Evolutionary conservation across 441 rosid genomes (phyloP).

Genomic region (Aquilaria agallochum): DNA sequence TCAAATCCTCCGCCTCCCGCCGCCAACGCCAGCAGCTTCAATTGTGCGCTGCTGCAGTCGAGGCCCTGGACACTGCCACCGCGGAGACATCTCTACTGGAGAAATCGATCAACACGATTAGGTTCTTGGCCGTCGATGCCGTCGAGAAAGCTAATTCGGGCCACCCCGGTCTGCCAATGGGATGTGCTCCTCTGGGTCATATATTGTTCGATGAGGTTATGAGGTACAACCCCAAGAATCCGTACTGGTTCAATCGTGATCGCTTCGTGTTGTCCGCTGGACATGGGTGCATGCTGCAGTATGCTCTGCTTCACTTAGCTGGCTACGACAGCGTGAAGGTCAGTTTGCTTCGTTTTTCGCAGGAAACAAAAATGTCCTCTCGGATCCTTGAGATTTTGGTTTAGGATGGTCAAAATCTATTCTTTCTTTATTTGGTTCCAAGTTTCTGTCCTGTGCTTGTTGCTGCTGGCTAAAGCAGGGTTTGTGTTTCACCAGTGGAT

Average conservation of each 20-base stretch:
- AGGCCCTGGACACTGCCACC: conserved; percentile 38
- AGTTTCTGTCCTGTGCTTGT: not conserved
- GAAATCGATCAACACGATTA: conserved; percentile 81
- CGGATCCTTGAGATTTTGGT: no score
- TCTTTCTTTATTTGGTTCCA: not conserved
- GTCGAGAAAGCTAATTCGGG: conserved; percentile 99
- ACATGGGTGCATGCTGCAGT: conserved; percentile 98
- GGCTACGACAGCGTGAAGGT: conserved; percentile 95
- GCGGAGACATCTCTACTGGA: conserved; percentile 79
- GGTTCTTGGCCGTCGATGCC: conserved; percentile 91
- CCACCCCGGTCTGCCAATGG: conserved; percentile 99
- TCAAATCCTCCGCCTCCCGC: conserved; percentile 38
- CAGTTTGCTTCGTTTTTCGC: conserved; percentile 7
- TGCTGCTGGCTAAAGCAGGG: conserved; percentile 8
- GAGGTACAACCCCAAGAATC: conserved; percentile 96
- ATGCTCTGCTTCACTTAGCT: conserved; percentile 95
- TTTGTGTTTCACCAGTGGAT: not conserved
- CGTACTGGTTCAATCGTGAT: conserved; percentile 98
- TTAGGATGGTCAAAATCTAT: not conserved
- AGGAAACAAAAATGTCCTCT: not conserved
- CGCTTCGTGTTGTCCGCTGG: conserved; percentile 97
- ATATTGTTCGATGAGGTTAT: conserved; percentile 92
- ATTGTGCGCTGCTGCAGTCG: conserved; percentile 56
- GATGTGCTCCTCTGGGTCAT: conserved; percentile 98
- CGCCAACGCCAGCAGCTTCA: conserved; percentile 18